Evolutionary conservation across 2,329 filamentous ascomycete genomes (phyloP).

Genomic region (Botrytis fabae): DNA sequence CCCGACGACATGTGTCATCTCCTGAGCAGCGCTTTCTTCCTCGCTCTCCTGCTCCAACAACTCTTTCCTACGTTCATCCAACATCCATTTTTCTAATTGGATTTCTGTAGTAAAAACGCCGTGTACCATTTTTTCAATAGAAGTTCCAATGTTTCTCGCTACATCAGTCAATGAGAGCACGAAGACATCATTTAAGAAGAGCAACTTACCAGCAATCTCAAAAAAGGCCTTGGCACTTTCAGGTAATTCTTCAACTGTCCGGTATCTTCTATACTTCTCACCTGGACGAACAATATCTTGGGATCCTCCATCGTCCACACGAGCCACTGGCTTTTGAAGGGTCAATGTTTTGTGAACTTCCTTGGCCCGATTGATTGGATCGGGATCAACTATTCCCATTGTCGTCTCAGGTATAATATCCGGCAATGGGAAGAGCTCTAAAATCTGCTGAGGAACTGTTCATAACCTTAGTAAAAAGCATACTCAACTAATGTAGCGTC

Average conservation of each 20-base stretch:
- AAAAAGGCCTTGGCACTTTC: slow-evolving; percentile 47
- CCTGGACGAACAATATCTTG: slow-evolving; percentile 39
- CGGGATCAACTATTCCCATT: slow-evolving; percentile 36
- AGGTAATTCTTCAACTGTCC: slow-evolving; percentile 46
- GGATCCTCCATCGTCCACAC: slow-evolving; percentile 27
- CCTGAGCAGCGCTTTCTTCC: not conserved
- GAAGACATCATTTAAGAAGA: not conserved
- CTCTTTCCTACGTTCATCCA: slow-evolving; percentile 32
- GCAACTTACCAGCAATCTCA: slow-evolving; percentile 43
- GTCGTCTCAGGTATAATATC: slow-evolving; percentile 24
- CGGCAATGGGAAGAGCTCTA: slow-evolving; percentile 42
- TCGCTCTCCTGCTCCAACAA: slow-evolving; percentile 3
- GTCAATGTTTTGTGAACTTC: slow-evolving; percentile 34
- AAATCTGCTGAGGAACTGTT: slow-evolving; percentile 40
- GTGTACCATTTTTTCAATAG: slow-evolving; percentile 33
- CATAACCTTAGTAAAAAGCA: slow-evolving; percentile 13
- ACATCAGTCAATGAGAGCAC: slow-evolving; percentile 12
- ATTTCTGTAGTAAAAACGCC: slow-evolving; percentile 38
- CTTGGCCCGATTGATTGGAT: slow-evolving; percentile 31
- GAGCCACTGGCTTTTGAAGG: slow-evolving; percentile 35
- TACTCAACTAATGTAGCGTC: not conserved
- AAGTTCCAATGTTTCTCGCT: slow-evolving; percentile 36
- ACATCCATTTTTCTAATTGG: slow-evolving; percentile 36
- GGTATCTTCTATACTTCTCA: slow-evolving; percentile 43
- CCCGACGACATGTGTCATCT: not conserved